Evolutionary conservation across 352 stramenopile genomes (phyloP).

Genomic region (Aphanomyces stellatus): DNA sequence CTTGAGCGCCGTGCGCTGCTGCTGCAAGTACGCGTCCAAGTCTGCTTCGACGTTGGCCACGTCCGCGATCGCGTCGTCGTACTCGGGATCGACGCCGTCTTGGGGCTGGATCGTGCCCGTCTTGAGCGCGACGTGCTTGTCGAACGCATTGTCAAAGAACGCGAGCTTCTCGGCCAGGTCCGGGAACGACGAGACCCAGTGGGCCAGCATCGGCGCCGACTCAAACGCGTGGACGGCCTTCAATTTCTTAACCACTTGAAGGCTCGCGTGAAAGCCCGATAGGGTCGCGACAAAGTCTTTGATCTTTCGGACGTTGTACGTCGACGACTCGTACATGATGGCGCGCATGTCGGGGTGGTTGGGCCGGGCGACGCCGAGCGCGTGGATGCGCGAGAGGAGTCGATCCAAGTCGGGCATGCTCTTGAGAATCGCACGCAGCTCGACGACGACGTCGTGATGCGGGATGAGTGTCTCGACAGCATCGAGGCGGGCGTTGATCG

Average conservation of each 20-base stretch:
- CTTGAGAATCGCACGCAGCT: conserved; percentile 78
- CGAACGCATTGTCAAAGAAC: conserved; percentile 96
- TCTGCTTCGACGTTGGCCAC: conserved; percentile 83
- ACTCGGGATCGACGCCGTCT: conserved; percentile 91
- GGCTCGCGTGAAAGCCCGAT: conserved; percentile 74
- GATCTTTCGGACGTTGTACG: conserved; percentile 98
- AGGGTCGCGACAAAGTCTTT: conserved; percentile 87
- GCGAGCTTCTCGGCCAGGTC: conserved; percentile 88
- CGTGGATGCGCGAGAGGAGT: conserved; percentile 93
- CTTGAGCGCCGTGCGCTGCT: conserved; percentile 62
- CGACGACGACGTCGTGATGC: conserved; percentile 53
- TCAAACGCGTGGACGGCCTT: conserved; percentile 30
- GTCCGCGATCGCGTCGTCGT: conserved; percentile 85
- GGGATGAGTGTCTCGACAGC: conserved; percentile 92
- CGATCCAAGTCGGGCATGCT: conserved; percentile 95
- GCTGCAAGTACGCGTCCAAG: conserved; percentile 86
- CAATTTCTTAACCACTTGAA: conserved; percentile 48
- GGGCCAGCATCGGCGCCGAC: not conserved
- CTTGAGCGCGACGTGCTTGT: conserved; percentile 87
- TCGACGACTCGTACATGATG: conserved; percentile 96
- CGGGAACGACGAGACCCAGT: conserved; percentile 62
- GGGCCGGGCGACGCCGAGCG: conserved; percentile 82
- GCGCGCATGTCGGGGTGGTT: conserved; percentile 94
- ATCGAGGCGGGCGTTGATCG: conserved; percentile 95
- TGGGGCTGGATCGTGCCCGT: conserved; percentile 89